These are phyloP conservation scores for Aspergillus pseudoviridinutans DNA, from an alignment of 2,329 filamentous ascomycete species.

Conservation along the genomic window DNA sequence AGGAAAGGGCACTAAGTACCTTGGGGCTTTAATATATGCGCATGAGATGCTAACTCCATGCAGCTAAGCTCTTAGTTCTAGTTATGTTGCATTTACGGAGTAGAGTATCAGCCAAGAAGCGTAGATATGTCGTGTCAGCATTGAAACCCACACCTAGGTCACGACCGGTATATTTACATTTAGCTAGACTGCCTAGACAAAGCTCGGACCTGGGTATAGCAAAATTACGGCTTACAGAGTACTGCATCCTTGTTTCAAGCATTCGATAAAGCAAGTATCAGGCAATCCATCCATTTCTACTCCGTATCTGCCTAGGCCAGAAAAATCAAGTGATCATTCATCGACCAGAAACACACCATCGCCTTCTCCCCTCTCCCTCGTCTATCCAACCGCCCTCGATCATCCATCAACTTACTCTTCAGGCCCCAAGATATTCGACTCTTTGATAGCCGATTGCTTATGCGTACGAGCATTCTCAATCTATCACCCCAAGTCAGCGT, in stretches of 20 bases:
- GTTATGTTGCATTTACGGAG: not conserved
- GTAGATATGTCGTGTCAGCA: not conserved
- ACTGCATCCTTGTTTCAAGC: not conserved
- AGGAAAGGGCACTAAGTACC: not conserved
- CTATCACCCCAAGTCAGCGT: conserved; percentile 7
- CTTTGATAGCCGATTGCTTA: conserved; percentile 27
- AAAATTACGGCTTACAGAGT: not conserved
- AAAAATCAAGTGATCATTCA: not conserved
- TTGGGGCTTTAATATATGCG: not conserved
- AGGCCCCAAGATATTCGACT: conserved; percentile 26
- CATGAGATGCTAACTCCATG: not conserved
- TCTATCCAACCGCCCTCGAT: not conserved
- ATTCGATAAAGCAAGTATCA: not conserved
- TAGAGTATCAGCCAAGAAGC: not conserved
- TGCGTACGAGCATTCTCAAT: conserved; percentile 25
- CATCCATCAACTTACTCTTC: conserved; percentile 13
- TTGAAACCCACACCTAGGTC: no score
- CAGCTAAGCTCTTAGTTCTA: not conserved
- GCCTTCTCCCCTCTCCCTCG: not conserved
- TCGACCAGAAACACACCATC: not conserved
- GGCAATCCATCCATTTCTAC: not conserved
- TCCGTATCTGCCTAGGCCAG: not conserved
- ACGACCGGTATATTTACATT: no score
- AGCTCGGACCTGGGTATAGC: not conserved
- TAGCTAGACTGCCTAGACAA: not conserved